Evolutionary conservation across 306 rosid genomes (phyloP), one percentile per base, ranked within the genome.

Genomic region (Fagus crenata): DNA sequence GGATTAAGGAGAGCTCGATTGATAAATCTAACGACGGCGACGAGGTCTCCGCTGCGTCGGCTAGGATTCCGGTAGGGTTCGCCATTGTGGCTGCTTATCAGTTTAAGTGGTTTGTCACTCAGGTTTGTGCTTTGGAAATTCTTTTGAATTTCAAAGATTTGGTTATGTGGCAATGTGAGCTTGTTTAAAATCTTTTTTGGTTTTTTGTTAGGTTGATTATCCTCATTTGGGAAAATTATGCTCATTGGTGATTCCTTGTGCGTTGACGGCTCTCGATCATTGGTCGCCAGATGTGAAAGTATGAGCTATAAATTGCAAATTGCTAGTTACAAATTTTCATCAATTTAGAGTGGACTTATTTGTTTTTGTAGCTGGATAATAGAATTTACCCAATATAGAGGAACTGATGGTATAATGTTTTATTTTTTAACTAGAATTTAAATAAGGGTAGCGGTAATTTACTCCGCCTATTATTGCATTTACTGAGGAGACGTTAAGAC

Each of bases 281-380:
- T 95, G 97, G 99, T 92, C 97, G 3, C 88, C 97, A 0, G 97
- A 82, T 65, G 90, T 95, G 85, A 95, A 95, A 89, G 99, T 92
- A 89, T 41, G 91, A 32, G n/a, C 32, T 37, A 54, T 37, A 33
- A 46, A 9, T 46, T 46, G 51, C 14, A 0, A 46, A 46, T 1
- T 46, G 14, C 14, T 46, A 46, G 51, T 46, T 46, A 46, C 11
- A 9, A 46, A 46, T 46, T 46, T 46, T 46, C 8, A 46, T 46
- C 4, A 46, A 7, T 46, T 14, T 46, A 46, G 11, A 9, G 51
- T 0, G 2, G 51, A 46, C 8, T 12, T 46, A 7, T 46, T 46
- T 46, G 1, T 7, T 2, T 46, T 46, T 46, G 1, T 46, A 7
- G 7, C 11, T 46, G 51, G 14, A 46, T 46, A 7, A 46, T 46